Conservation (phyloP, 129 eudicot genomes). For the Centaurea solstitialis region DNA sequence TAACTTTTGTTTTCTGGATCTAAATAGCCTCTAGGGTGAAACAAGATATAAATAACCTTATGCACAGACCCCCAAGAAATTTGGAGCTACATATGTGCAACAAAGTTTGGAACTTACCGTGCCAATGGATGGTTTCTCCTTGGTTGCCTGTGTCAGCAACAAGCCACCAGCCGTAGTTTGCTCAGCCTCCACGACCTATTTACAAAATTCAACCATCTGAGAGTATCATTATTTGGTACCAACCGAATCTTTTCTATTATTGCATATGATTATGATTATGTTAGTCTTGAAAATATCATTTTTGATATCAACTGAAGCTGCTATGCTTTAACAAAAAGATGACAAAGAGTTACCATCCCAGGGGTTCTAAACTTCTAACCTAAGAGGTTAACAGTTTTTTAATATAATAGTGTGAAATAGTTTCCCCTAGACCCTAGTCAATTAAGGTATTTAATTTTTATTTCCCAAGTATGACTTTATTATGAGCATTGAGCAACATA, state of each 20-base stretch:
- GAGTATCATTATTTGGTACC: not conserved
- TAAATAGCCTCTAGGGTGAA: not conserved
- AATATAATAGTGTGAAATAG: no score
- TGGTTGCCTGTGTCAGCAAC: slow-evolving; percentile 60
- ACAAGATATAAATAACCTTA: not conserved
- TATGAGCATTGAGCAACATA: not conserved
- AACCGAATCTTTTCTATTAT: no score
- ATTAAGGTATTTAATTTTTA: not conserved
- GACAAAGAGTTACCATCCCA: no score
- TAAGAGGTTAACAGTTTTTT: no score
- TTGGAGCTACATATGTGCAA: not conserved
- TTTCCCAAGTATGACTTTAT: not conserved
- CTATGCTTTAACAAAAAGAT: no score
- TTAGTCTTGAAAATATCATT: no score
- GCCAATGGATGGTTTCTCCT: slow-evolving; percentile 87
- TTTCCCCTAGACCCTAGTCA: not conserved
- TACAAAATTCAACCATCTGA: not conserved
- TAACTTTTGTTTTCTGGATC: not conserved
- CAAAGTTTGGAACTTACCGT: slow-evolving; percentile 42
- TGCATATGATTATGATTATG: no score
- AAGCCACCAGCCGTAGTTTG: slow-evolving; percentile 80
- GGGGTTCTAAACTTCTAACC: no score
- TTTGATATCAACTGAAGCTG: no score
- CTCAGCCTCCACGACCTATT: slow-evolving; percentile 75
- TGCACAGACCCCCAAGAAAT: not conserved